These are phyloP conservation scores for Umbelopsis sp. DNA, from an alignment of 192 early-diverging fungal species.

Conservation along the genomic window DNA sequence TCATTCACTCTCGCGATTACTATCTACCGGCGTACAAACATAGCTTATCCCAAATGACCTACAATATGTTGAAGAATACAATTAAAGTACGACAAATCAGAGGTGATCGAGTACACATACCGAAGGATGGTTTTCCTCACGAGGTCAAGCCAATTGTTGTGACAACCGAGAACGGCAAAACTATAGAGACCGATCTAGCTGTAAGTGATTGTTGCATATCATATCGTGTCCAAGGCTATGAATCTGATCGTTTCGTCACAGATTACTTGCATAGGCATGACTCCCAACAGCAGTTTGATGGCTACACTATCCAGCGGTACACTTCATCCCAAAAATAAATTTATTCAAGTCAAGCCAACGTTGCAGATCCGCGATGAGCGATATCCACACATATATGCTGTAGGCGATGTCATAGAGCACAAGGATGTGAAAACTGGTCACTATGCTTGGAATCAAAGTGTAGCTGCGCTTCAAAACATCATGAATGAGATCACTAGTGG, in stretches of 20 bases:
- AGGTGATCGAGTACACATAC: slow-evolving; percentile 58
- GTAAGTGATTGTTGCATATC: slow-evolving; percentile 28
- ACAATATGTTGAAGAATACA: slow-evolving; percentile 52
- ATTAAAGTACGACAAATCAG: slow-evolving; percentile 45
- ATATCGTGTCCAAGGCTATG: neutral
- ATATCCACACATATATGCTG: slow-evolving; percentile 71
- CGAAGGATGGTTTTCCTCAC: slow-evolving; percentile 59
- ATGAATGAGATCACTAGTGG: slow-evolving; percentile 22
- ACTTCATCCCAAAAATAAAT: slow-evolving; percentile 55
- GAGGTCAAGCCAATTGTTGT: slow-evolving; percentile 50
- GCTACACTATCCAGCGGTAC: slow-evolving; percentile 54
- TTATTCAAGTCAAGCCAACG: slow-evolving; percentile 68
- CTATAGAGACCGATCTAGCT: slow-evolving; percentile 48
- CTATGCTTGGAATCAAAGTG: slow-evolving; percentile 34
- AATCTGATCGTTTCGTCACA: slow-evolving; percentile 37
- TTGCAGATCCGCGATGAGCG: slow-evolving; percentile 64
- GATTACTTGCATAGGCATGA: slow-evolving; percentile 77
- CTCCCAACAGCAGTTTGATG: slow-evolving; percentile 67
- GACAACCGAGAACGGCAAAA: slow-evolving; percentile 45
- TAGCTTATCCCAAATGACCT: slow-evolving; percentile 56
- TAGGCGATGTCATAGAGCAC: slow-evolving; percentile 69
- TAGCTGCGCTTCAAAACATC: slow-evolving; percentile 28
- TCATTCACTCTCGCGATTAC: slow-evolving; percentile 64
- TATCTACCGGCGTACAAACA: slow-evolving; percentile 62
- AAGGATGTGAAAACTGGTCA: slow-evolving; percentile 46